Conservation (phyloP, 164 flowering plant species). For the Tinospora cordifolia region DNA sequence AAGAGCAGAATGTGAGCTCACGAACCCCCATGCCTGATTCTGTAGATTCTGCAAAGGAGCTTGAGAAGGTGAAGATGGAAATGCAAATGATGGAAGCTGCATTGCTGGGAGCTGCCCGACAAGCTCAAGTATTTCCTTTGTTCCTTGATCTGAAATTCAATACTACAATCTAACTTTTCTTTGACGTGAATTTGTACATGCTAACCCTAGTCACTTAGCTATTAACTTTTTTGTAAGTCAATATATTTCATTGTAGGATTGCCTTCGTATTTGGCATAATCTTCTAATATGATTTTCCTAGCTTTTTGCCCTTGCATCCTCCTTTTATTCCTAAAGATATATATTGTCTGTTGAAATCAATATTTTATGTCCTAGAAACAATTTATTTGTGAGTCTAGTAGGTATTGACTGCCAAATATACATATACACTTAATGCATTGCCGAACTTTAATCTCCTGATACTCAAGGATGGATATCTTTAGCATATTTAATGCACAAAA, state of each 20-base stretch:
- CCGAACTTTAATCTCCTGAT: neutral
- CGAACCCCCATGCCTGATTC: slow-evolving; percentile 29
- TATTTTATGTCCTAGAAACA: neutral
- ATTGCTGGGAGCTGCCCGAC: slow-evolving; percentile 95
- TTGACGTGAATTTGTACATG: neutral
- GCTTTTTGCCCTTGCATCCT: neutral
- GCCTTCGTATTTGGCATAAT: too few species aligned
- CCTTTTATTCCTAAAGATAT: neutral
- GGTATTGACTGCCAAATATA: neutral
- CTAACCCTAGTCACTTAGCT: neutral
- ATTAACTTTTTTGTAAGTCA: neutral
- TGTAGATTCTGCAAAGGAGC: slow-evolving; percentile 36
- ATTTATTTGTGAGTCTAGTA: neutral
- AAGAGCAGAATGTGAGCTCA: slow-evolving; percentile 34
- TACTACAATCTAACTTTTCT: neutral
- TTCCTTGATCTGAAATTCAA: slow-evolving; percentile 8
- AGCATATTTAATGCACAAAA: neutral
- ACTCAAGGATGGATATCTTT: neutral
- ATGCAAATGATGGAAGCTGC: slow-evolving; percentile 98
- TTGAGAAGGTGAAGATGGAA: slow-evolving; percentile 71
- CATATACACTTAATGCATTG: neutral
- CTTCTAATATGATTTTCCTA: neutral
- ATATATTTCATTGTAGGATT: neutral
- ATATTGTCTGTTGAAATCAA: neutral
- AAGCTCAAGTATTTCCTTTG: slow-evolving; percentile 69